A percentile compares a stretch with the other conserved stretches of the same genome.
These are phyloP conservation scores for Corylus avellana DNA, from an alignment of 306 rosid species.

Conservation along the genomic window DNA sequence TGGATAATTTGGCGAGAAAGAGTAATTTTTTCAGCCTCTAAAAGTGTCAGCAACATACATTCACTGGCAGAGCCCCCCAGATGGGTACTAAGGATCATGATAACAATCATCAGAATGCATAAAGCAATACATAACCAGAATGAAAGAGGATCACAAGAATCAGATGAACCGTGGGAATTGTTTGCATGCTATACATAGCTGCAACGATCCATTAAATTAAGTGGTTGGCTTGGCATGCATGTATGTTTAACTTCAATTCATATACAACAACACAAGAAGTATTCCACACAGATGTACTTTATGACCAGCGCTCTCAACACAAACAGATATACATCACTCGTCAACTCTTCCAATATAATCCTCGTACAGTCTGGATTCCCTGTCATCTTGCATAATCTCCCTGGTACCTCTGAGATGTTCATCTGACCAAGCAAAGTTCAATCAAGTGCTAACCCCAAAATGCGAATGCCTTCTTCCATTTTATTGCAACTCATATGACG, in stretches of 20 bases:
- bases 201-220: not conserved
- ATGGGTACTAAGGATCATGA: too few relatives aligned
- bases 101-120: not conserved
- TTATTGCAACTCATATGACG: slow-evolving; percentile 78
- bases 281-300: not conserved
- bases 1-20: too few relatives aligned
- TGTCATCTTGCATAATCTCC: slow-evolving; percentile 4
- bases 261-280: not conserved
- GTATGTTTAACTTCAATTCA: not conserved
- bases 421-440: slow-evolving; percentile 9
- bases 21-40: too few relatives aligned
- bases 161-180: not conserved
- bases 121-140: too few relatives aligned
- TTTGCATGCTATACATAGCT: not conserved
- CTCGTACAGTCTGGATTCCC: slow-evolving; percentile 11
- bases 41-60: too few relatives aligned
- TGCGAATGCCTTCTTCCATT: not conserved
- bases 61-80: too few relatives aligned
- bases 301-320: not conserved
- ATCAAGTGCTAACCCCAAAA: slow-evolving; percentile 1
- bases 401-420: slow-evolving; percentile 6
- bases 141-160: too few relatives aligned
- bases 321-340: slow-evolving; percentile 13
- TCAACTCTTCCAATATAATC: slow-evolving; percentile 1
- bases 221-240: not conserved